These are phyloP conservation scores for Bombardia bombarda DNA, from an alignment of 495 filamentous ascomycete genomes.

Conservation along the genomic window DNA sequence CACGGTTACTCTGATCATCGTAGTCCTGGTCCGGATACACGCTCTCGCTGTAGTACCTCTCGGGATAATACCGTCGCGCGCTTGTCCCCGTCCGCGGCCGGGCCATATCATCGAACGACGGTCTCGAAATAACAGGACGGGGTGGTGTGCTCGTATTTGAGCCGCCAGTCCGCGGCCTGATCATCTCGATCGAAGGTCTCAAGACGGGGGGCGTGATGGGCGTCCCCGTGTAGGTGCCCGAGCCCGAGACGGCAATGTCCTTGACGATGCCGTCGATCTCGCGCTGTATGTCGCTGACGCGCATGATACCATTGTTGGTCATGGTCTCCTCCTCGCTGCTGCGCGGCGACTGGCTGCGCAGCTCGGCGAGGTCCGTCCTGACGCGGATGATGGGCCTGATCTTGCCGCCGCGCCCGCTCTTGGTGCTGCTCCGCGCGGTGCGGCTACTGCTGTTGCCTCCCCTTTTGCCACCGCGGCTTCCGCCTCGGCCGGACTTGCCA, in stretches of 20 bases:
- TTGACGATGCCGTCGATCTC: slow-evolving; percentile 26
- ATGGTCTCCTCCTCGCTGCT: slow-evolving; percentile 37
- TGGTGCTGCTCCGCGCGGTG: slow-evolving; percentile 1
- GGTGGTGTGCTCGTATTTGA: too few species aligned
- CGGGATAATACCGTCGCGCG: slow-evolving; percentile 6
- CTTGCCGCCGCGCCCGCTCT: slow-evolving; percentile 10
- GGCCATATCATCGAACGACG: slow-evolving; percentile 9
- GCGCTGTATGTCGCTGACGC: slow-evolving; percentile 31
- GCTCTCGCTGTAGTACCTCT: slow-evolving; percentile 23
- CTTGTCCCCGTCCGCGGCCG: slow-evolving; percentile 11
- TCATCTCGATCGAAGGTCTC: too few species aligned
- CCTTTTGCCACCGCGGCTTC: slow-evolving; percentile 12
- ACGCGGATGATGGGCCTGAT: slow-evolving; percentile 20
- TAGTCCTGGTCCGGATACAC: slow-evolving; percentile 19
- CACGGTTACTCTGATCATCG: slow-evolving; percentile 4
- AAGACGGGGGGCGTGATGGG: neutral
- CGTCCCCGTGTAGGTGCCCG: slow-evolving; percentile 11
- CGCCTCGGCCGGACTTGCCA: slow-evolving; percentile 14
- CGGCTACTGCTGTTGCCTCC: slow-evolving; percentile 7
- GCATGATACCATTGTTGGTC: slow-evolving; percentile 36
- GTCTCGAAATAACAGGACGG: neutral
- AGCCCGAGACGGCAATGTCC: slow-evolving; percentile 19
- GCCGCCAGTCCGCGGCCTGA: too few species aligned
- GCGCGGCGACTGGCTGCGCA: slow-evolving; percentile 28
- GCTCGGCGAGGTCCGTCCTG: slow-evolving; percentile 22